Evolutionary conservation across 2,329 filamentous ascomycete species (phyloP), one percentile per base, ranked within the genome.

Genomic region (Teratosphaeria viscida): DNA sequence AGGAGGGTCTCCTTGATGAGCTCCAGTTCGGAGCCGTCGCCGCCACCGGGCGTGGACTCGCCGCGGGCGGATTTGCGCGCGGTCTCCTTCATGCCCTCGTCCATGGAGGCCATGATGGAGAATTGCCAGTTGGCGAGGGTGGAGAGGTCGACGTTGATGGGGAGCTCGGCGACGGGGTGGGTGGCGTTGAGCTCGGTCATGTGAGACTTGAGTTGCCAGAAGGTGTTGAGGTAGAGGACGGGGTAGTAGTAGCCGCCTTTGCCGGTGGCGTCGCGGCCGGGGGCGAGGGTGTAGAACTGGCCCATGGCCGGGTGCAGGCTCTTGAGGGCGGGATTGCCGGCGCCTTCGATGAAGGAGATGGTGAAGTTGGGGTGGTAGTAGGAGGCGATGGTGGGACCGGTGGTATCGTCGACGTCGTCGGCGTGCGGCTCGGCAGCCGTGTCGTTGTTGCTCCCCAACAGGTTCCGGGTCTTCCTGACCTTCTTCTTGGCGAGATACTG

Each of bases 331-430:
- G 89, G 79, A 6, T 87, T 80, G 26, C 91, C 92, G 49, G 86
- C 79, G 67, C 91, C 86, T 2, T 92, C 90, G 56, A 99, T 84
- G 68, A 97, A 85, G 5, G 91, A 89, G 62, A 99, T 79, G 56
- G 89, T 95, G 67, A 95, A 87, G 75, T 99, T 99, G 6, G 94
- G 89, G 75, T 99, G 94, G 73, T 96, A 99, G 77, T 92, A 95
- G 58, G 86, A 95, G 54, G 83, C 85, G 63, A 95, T 84, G 57
- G 86, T 78, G n/a, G 89, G 86, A 0, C 86, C 85, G 12, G 32
- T 52, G 2, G 52, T 37, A 1, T 76, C 76, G 23, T 34, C 7
- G n/a, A 29, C 39, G 65, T 81, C 78, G 19, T 78, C 77, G 32
- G 74, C 74, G 14, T 57, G 35, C n/a, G 79, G 78, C 32, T 74